These are phyloP conservation scores for Capsicum rhomboideum DNA, from an alignment of 257 asterid genomes.

Conservation along the genomic window DNA sequence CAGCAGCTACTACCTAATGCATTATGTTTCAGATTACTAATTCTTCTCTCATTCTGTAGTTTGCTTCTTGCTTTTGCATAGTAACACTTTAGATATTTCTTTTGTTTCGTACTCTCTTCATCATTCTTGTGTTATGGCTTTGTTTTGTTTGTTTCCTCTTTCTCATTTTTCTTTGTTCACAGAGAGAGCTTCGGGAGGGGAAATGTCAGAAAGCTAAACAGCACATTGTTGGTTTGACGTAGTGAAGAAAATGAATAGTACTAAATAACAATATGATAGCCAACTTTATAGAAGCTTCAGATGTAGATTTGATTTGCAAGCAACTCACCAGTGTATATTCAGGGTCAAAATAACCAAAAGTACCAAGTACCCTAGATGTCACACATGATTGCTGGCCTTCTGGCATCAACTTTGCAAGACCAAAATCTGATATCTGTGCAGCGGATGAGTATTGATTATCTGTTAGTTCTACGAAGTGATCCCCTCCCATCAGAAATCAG, in stretches of 20 bases:
- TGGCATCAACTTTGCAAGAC: slow-evolving; percentile 93
- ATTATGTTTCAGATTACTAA: neutral
- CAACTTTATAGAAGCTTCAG: neutral
- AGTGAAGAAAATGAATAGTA: neutral
- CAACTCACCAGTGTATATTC: slow-evolving; percentile 82
- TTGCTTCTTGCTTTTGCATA: neutral
- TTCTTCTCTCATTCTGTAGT: neutral
- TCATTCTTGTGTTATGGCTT: neutral
- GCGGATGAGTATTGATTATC: neutral
- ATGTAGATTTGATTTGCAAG: neutral
- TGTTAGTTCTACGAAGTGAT: neutral
- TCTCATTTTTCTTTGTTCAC: neutral
- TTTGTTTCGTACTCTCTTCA: neutral
- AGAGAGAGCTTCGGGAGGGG: neutral
- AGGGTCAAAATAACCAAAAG: slow-evolving; percentile 96
- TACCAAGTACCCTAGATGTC: slow-evolving; percentile 83
- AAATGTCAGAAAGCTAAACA: neutral
- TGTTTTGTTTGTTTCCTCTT: neutral
- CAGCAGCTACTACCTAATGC: neutral
- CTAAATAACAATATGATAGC: neutral
- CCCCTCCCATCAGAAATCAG: neutral
- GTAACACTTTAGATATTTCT: neutral
- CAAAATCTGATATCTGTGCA: slow-evolving; percentile 88
- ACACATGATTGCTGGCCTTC: slow-evolving; percentile 85
- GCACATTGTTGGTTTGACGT: neutral